Conservation (phyloP, 352 stramenopile species). For the Phytophthora macrochlamydospora region DNA sequence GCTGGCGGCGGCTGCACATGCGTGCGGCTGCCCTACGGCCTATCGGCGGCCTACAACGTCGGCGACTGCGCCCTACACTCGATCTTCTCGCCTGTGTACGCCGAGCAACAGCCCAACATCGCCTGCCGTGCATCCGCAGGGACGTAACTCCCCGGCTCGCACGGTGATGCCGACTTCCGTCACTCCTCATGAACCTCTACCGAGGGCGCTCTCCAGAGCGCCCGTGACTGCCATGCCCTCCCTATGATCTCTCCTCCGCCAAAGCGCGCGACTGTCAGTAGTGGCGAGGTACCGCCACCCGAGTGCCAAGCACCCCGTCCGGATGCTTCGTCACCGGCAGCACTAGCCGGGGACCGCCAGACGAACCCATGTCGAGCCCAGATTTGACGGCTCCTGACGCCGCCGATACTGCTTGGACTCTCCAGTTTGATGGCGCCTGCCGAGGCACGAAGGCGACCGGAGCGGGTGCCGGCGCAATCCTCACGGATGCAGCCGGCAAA, state of each 20-base stretch:
- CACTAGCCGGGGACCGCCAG: too few species aligned
- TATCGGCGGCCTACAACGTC: neutral
- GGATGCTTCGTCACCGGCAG: too few species aligned
- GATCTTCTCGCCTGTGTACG: neutral
- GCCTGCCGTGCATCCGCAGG: neutral
- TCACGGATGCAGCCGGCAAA: neutral
- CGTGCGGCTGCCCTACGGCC: neutral
- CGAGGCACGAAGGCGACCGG: neutral
- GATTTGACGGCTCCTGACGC: neutral
- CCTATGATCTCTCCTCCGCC: neutral
- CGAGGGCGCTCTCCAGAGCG: neutral
- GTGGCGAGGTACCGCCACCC: neutral
- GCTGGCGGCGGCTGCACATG: neutral
- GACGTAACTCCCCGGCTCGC: conserved; percentile 2
- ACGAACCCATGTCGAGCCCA: neutral
- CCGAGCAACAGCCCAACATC: neutral
- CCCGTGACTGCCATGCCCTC: neutral
- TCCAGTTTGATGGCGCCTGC: neutral
- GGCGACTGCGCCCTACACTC: neutral
- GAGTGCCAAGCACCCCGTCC: too few species aligned
- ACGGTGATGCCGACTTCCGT: neutral
- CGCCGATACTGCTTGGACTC: neutral
- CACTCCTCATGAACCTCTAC: neutral
- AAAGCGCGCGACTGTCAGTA: neutral
- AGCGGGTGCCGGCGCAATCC: neutral